Percentiles rank a stretch among this genome's conserved stretches.
phyloP scores from a whole-genome alignment of 495 filamentous ascomycete species.

The Penicillium odoratum region DNA sequence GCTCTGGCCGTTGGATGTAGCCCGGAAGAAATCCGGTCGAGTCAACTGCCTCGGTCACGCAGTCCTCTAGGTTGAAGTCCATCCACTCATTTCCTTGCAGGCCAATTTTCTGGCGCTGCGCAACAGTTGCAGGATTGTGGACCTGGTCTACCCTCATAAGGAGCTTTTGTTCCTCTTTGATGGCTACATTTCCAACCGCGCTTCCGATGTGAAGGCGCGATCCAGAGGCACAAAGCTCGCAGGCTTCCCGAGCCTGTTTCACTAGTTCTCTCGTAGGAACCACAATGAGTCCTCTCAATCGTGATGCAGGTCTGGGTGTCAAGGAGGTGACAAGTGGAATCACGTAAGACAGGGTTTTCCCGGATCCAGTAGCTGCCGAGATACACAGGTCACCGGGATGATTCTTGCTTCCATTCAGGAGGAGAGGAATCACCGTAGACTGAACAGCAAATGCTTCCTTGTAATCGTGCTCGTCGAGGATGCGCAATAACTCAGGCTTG shows the following conservation, averaged over 20 bases:
- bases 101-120: slow-evolving; percentile 36
- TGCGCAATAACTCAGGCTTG: slow-evolving; percentile 54
- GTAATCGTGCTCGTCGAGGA: slow-evolving; percentile 64
- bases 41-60: slow-evolving; percentile 40
- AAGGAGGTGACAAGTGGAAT: slow-evolving; percentile 82
- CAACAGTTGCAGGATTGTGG: slow-evolving; percentile 59
- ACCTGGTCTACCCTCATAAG: slow-evolving; percentile 63
- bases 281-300: slow-evolving; percentile 74
- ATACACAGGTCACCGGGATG: slow-evolving; percentile 77
- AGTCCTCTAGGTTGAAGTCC: slow-evolving; percentile 48
- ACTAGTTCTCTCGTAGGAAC: slow-evolving; percentile 91
- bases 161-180: slow-evolving; percentile 70
- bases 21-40: slow-evolving; percentile 49
- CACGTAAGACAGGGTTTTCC: slow-evolving; percentile 89
- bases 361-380: slow-evolving; percentile 87
- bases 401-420: slow-evolving; percentile 58
- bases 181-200: slow-evolving; percentile 73
- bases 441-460: slow-evolving; percentile 83
- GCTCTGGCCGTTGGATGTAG: slow-evolving; percentile 61
- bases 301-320: slow-evolving; percentile 55
- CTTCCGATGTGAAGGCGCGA: slow-evolving; percentile 73
- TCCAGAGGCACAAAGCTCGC: slow-evolving; percentile 63
- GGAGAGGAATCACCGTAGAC: slow-evolving; percentile 72
- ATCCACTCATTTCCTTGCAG: slow-evolving; percentile 48
- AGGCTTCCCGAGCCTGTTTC: slow-evolving; percentile 72